Evolutionary conservation across 768 basidiomycete genomes (phyloP).

Genomic region (Polyporus arcularius): DNA sequence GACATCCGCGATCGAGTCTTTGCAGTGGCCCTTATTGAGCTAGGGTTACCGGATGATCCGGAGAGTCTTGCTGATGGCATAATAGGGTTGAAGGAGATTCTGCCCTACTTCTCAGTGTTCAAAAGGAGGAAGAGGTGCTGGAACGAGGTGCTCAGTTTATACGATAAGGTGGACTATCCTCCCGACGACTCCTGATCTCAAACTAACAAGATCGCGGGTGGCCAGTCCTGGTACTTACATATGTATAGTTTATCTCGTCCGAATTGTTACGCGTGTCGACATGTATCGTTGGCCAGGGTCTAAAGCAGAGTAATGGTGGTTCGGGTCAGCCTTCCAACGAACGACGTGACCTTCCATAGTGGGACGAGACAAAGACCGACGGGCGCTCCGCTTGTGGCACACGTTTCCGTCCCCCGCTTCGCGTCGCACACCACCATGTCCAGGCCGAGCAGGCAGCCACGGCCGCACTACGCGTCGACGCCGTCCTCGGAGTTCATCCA

Average conservation of each 20-base stretch:
- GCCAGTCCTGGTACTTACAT: no score
- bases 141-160: not conserved
- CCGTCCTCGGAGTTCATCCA: slow-evolving; percentile 7
- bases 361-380: not conserved
- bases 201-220: no score
- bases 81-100: not conserved
- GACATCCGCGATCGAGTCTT: not conserved
- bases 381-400: not conserved
- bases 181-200: not conserved
- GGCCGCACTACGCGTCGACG: slow-evolving; percentile 4
- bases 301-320: no score
- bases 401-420: slow-evolving; percentile 1
- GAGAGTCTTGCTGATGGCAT: not conserved
- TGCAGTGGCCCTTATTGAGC: not conserved
- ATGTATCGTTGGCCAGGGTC: no score
- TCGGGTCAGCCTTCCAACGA: no score
- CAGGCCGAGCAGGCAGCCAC: not conserved
- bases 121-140: not conserved
- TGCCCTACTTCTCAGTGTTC: not conserved
- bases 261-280: no score
- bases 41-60: not conserved
- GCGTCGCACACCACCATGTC: slow-evolving; percentile 15
- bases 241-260: no score
- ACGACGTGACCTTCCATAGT: no score
- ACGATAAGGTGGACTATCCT: not conserved